A percentile compares a stretch with the other conserved stretches of the same genome.
These are phyloP conservation scores for Cryptosporidium bovis DNA, from an alignment of 169 alveolate genomes.

Conservation along the genomic window DNA sequence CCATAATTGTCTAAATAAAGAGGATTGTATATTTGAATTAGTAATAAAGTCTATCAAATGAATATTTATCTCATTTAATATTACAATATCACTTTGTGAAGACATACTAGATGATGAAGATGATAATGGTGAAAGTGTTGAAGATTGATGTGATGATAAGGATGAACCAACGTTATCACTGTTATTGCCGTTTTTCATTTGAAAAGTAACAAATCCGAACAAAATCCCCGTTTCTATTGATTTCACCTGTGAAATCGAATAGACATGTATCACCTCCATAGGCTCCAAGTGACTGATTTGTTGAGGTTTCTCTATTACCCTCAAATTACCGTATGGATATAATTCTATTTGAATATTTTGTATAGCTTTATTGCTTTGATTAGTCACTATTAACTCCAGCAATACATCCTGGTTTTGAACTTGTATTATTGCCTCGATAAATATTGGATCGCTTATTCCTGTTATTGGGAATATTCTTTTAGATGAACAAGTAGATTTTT, in stretches of 20 bases:
- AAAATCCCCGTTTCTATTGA: constrained; percentile 90
- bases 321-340: constrained; percentile 87
- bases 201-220: constrained; percentile 93
- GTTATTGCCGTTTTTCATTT: constrained; percentile 77
- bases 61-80: constrained; percentile 87
- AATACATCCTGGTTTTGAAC: constrained; percentile 90
- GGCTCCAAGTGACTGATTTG: constrained; percentile 85
- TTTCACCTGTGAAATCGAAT: constrained; percentile 84
- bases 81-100: constrained; percentile 81
- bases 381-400: constrained; percentile 87
- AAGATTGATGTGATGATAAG: neutral
- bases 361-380: constrained; percentile 88
- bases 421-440: constrained; percentile 91
- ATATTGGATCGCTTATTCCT: constrained; percentile 92
- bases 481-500: constrained; percentile 1
- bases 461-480: constrained; percentile 80
- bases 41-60: constrained; percentile 89
- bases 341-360: constrained; percentile 91
- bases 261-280: constrained; percentile 80
- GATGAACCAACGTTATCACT: neutral
- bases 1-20: constrained; percentile 93
- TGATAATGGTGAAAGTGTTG: constrained; percentile 11
- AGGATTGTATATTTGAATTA: constrained; percentile 88
- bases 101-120: constrained; percentile 9
- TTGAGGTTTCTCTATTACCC: constrained; percentile 86